Evolutionary conservation across 139 green algal species (phyloP).

Genomic region (Closterium sp.): DNA sequence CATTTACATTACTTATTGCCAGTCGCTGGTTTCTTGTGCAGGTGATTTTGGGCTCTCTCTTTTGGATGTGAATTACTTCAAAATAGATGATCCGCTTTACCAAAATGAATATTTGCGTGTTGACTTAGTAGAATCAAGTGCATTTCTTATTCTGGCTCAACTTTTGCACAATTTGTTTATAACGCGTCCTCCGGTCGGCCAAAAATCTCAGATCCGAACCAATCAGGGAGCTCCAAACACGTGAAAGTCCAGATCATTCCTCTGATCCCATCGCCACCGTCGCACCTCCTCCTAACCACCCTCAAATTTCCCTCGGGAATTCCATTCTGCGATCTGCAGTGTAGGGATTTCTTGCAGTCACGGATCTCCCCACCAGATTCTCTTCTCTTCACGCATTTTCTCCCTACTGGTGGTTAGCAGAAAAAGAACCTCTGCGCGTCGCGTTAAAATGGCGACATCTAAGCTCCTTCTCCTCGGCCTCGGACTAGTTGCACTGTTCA

Average conservation of each 20-base stretch:
- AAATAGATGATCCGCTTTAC: neutral
- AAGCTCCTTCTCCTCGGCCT: neutral
- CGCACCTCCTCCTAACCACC: neutral
- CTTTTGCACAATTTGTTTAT: no score
- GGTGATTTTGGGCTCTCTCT: neutral
- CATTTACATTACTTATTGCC: neutral
- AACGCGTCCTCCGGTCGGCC: no score
- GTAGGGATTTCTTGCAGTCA: neutral
- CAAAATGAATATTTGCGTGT: neutral
- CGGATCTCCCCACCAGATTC: no score
- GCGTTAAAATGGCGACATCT: neutral
- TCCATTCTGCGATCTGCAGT: neutral
- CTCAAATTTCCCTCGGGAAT: neutral
- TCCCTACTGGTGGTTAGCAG: no score
- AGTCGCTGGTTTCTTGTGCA: neutral
- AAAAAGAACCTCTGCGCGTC: neutral
- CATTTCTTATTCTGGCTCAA: neutral
- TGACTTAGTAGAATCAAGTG: neutral
- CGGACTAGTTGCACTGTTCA: neutral
- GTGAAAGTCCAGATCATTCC: neutral
- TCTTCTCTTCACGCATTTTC: no score
- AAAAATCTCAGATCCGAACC: neutral
- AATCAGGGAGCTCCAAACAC: neutral
- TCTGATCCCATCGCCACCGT: neutral
- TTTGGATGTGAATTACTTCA: neutral